Evolutionary conservation across 495 filamentous ascomycete genomes (phyloP).

Genomic region (Talaromyces adpressus): DNA sequence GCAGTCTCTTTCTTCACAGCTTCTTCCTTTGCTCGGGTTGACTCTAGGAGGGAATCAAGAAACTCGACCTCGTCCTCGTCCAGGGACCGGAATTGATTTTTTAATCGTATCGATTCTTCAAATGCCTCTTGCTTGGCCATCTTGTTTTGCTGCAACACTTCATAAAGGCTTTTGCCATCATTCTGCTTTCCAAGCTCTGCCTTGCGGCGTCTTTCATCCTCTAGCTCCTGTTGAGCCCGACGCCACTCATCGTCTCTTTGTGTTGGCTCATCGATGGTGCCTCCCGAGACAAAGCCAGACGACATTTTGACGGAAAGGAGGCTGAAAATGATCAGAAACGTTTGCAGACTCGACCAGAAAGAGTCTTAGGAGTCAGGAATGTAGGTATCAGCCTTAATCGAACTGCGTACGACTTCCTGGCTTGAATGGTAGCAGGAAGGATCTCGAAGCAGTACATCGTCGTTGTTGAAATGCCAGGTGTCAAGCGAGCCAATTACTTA

Average conservation of each 20-base stretch:
- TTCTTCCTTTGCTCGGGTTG: slow-evolving; percentile 63
- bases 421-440: neutral
- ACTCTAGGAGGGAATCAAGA: slow-evolving; percentile 68
- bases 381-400: neutral
- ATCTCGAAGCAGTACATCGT: neutral
- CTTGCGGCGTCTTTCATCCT: slow-evolving; percentile 55
- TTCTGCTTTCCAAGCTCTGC: slow-evolving; percentile 49
- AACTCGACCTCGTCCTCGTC: slow-evolving; percentile 95
- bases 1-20: slow-evolving; percentile 66
- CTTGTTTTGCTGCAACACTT: slow-evolving; percentile 90
- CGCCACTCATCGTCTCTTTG: slow-evolving; percentile 68
- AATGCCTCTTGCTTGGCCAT: slow-evolving; percentile 95
- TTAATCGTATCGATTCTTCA: slow-evolving; percentile 77
- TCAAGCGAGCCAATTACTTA: neutral
- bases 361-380: neutral
- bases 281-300: slow-evolving; percentile 86
- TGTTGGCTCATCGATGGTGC: slow-evolving; percentile 59
- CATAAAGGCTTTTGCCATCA: slow-evolving; percentile 70
- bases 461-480: neutral
- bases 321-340: neutral
- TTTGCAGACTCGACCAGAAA: neutral
- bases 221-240: slow-evolving; percentile 68
- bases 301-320: slow-evolving; percentile 44
- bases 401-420: neutral
- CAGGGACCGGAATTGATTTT: slow-evolving; percentile 90